Base-by-base conservation (phyloP, 805 yeast genomes). In the Soucietia sequanensis region DNA sequence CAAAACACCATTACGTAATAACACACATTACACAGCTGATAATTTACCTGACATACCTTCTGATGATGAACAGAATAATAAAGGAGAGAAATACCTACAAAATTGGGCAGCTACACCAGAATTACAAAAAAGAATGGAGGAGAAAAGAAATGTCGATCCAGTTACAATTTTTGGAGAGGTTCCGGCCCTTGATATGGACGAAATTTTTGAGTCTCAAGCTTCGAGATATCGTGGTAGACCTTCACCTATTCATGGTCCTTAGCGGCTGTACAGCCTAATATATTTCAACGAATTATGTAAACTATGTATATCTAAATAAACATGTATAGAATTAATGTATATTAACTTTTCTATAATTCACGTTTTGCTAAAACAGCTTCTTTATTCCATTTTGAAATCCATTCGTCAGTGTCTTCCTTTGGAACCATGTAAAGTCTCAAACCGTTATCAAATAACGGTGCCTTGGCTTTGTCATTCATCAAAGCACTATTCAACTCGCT, bases 391-490 rank as follows among this genome's bases (percentile, higher is more conserved):
- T 58, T 63, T 1, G 66, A 47, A 23, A 87, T 50, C 95, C 96
- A 90, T 5, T 52, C 66, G 14, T 70, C 65, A 2, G 84, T 68
- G 28, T 81, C 82, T 4, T 52, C 63, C 54, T 82, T 86, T 6
- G 96, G 96, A 14, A 90, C 90, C 18, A 87, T 75, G 47, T 81
- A 88, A 7, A 91, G 52, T 44, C 88, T 73, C 39, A 87, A 68
- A 25, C 83, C 70, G 40, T 75, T 72, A 49, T 90, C 96, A 42
- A 90, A 80, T 27, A 90, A 57, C 2, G 96, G 95, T 6, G 87
- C 78, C 16, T 68, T 69, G 11, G 95, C 85, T 6, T 61, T 60
- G 23, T 72, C 76, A 32, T 77, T 71, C 63, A 78, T 72, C 43
- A 91, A 68, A 0, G 81, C 84, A 33, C 75, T 74, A 48, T 77